Conservation (phyloP, 352 stramenopile genomes). For the Ochromonadaceae sp. region DNA sequence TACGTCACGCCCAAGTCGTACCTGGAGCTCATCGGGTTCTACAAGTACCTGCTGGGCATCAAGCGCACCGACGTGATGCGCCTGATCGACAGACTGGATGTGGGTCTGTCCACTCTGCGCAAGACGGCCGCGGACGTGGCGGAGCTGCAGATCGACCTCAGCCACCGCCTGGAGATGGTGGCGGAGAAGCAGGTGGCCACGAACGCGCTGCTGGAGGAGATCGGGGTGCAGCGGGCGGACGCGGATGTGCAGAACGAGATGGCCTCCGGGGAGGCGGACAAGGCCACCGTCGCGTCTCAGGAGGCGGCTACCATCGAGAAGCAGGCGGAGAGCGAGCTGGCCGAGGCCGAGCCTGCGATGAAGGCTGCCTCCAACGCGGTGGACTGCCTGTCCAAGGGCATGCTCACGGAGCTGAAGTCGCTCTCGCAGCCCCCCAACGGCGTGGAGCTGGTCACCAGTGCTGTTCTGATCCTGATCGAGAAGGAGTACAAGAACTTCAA, state of each 20-base stretch:
- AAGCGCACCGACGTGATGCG: conserved; percentile 84
- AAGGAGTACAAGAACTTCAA: conserved; percentile 97
- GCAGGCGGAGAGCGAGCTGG: conserved; percentile 82
- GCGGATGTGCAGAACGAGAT: conserved; percentile 87
- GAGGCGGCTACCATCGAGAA: conserved; percentile 76
- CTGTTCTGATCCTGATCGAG: conserved; percentile 87
- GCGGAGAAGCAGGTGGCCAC: conserved; percentile 87
- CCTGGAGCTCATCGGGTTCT: conserved; percentile 92
- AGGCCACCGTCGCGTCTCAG: conserved; percentile 73
- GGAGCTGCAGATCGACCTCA: conserved; percentile 81
- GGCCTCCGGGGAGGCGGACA: conserved; percentile 78
- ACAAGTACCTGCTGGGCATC: conserved; percentile 84
- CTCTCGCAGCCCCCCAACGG: conserved; percentile 79
- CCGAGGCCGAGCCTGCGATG: conserved; percentile 87
- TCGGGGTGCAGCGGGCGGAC: conserved; percentile 66
- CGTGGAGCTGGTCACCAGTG: conserved; percentile 88
- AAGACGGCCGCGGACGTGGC: conserved; percentile 89
- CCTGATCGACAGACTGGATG: conserved; percentile 86
- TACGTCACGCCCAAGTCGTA: conserved; percentile 97
- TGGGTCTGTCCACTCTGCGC: conserved; percentile 81
- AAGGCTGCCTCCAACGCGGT: conserved; percentile 80
- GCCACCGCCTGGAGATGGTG: conserved; percentile 84
- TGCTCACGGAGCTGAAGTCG: conserved; percentile 92
- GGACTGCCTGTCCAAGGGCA: conserved; percentile 86
- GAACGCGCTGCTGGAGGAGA: conserved; percentile 78